These are phyloP conservation scores for Dentipellis sp. DNA, from an alignment of 768 basidiomycete genomes.

Conservation along the genomic window DNA sequence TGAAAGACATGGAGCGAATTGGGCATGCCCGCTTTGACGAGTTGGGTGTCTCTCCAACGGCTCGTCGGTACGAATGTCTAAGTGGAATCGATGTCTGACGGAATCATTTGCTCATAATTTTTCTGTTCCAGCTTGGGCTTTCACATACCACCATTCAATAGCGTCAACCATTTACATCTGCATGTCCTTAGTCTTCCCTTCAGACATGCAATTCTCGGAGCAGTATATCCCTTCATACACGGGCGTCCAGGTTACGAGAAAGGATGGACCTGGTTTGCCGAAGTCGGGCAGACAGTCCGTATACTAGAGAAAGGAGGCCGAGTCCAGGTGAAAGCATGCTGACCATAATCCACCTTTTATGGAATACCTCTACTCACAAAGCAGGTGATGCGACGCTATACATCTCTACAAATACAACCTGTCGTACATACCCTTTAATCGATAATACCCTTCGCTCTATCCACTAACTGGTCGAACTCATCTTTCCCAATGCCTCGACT, in stretches of 20 bases:
- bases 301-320: conserved; percentile 47
- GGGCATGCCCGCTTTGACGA: conserved; percentile 45
- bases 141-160: conserved; percentile 74
- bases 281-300: conserved; percentile 47
- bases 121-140: conserved; percentile 53
- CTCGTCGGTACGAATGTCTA: conserved; percentile 34
- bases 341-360: not conserved
- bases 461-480: not conserved
- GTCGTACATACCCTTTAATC: not conserved
- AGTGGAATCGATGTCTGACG: too few species aligned
- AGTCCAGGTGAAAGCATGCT: conserved; percentile 20
- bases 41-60: conserved; percentile 29
- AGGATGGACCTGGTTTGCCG: conserved; percentile 67
- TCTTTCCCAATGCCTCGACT: not conserved
- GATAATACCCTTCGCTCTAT: not conserved
- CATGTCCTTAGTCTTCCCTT: conserved; percentile 69
- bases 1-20: conserved; percentile 36
- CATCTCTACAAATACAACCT: not conserved
- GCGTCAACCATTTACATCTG: conserved; percentile 64
- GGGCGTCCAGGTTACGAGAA: conserved; percentile 39
- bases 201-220: conserved; percentile 24
- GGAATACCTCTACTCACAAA: not conserved
- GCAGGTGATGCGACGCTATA: not conserved
- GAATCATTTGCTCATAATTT: not conserved
- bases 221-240: conserved; percentile 40